Percentiles rank a stretch among this genome's conserved stretches.
Conservation (phyloP, 1,284 basidiomycete genomes). For the Sanguinoderma infundibulare region DNA sequence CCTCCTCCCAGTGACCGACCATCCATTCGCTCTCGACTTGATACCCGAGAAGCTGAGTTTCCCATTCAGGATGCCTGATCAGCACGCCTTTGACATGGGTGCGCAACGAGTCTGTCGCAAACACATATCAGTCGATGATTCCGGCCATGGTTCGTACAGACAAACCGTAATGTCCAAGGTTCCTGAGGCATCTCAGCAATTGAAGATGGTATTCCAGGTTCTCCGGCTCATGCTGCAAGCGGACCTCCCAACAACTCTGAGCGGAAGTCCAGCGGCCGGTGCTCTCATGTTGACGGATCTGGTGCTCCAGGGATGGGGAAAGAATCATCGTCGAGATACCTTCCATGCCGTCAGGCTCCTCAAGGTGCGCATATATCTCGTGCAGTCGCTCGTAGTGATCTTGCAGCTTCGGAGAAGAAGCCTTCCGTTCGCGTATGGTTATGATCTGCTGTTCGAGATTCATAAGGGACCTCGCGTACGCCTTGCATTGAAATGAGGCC, state of each 20-base stretch:
- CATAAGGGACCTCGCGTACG: conserved; percentile 93
- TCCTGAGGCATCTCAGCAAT: conserved; percentile 88
- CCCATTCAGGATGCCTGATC: conserved; percentile 87
- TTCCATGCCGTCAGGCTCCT: conserved; percentile 99
- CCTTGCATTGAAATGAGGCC: conserved; percentile 93
- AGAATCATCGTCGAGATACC: conserved; percentile 92
- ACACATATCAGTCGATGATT: neutral
- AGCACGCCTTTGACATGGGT: conserved; percentile 96
- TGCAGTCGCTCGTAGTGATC: conserved; percentile 91
- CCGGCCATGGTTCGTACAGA: conserved; percentile 4
- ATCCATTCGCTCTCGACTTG: conserved; percentile 96
- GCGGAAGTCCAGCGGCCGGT: conserved; percentile 98
- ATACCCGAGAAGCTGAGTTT: conserved; percentile 78
- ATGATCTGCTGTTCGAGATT: conserved; percentile 89
- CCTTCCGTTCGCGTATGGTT: conserved; percentile 49
- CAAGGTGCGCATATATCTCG: conserved; percentile 94
- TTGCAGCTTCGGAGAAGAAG: conserved; percentile 61
- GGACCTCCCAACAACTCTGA: conserved; percentile 99
- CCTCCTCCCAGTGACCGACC: conserved; percentile 91
- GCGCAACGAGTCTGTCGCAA: conserved; percentile 81
- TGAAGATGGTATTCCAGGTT: conserved; percentile 91
- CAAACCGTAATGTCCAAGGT: conserved; percentile 96
- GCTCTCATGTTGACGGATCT: conserved; percentile 98
- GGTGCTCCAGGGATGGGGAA: conserved; percentile 91
- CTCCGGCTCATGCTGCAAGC: conserved; percentile 89